Conservation (phyloP, 2,329 filamentous ascomycete genomes). For the Curvularia eragrostidis region DNA sequence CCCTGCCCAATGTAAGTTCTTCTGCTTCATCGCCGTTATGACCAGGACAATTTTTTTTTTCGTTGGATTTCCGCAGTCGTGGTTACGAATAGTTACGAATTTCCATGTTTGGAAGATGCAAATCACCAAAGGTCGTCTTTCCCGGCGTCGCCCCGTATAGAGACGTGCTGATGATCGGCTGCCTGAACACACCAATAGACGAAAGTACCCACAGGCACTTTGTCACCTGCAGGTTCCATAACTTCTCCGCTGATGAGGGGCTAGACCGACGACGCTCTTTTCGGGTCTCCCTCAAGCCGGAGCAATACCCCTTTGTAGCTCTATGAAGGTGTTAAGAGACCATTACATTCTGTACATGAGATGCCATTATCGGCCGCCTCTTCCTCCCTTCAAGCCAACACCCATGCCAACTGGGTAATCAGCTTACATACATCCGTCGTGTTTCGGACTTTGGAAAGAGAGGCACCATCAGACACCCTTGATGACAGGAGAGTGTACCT, state of each 20-base stretch:
- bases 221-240: background rate
- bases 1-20: conserved; percentile 11
- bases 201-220: background rate
- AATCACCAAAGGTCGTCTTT: background rate
- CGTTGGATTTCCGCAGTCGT: conserved; percentile 6
- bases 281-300: background rate
- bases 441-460: conserved; percentile 1
- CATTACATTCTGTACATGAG: background rate
- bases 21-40: background rate
- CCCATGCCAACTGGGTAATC: background rate
- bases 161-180: background rate
- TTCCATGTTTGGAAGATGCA: background rate
- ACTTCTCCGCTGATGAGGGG: background rate
- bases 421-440: conserved; percentile 4
- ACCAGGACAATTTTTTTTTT: background rate
- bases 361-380: background rate
- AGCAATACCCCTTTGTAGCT: background rate
- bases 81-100: background rate
- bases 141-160: background rate
- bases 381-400: background rate
- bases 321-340: background rate
- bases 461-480: background rate
- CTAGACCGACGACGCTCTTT: conserved; percentile 1
- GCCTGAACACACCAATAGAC: background rate
- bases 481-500: background rate